Evolutionary conservation across 176 grass and related monocot genomes (phyloP), one percentile per base, ranked within the genome.

Genomic region (Triticum timopheevii): DNA sequence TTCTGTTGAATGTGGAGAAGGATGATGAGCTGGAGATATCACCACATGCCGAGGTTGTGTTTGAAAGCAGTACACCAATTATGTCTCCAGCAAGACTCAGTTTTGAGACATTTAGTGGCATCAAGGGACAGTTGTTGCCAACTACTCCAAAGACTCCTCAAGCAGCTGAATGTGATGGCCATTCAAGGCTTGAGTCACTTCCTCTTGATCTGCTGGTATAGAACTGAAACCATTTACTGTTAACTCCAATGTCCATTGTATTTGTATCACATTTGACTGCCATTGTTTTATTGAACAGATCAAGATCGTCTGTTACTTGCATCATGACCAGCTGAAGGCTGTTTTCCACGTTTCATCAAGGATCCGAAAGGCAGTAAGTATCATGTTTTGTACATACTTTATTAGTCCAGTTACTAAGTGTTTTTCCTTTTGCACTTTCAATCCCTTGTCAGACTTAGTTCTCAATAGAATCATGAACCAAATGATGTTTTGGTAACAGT

Each of bases 311-410:
- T 94, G 92, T 77, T 90, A 79, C 81, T 90, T 96, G 86, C 93
- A 96, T 69, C 93, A 96, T 90, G 93, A 98, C 84, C 84, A 95
- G 79, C 66, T 96, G 65, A 88, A 81, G 64, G 76, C 79, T 86
- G 92, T 96, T 90, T 96, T 96, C 78, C 93, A 94, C 68, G 93
- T 96, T 87, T 94, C 88, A 34, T 89, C 80, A 90, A 85, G 93
- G 82, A 77, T 92, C 61, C 47, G 90, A 27, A 85, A 68, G 77
- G 93, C 93, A 76, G 96, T 98, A 88, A 94, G 93, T 92, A 56
- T 73, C 61, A 31, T 68, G 10, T 77, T 73, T 80, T 68, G 45
- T 40, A 3, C 22, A 61, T 80, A 58, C 1, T 28, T 85, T 65
- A 49, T 89, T 47, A 76, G 44, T 69, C 15, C 11, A 74, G n/a